Evolutionary conservation across 2,329 filamentous ascomycete species (phyloP).

Genomic region (Epichloe baconii): DNA sequence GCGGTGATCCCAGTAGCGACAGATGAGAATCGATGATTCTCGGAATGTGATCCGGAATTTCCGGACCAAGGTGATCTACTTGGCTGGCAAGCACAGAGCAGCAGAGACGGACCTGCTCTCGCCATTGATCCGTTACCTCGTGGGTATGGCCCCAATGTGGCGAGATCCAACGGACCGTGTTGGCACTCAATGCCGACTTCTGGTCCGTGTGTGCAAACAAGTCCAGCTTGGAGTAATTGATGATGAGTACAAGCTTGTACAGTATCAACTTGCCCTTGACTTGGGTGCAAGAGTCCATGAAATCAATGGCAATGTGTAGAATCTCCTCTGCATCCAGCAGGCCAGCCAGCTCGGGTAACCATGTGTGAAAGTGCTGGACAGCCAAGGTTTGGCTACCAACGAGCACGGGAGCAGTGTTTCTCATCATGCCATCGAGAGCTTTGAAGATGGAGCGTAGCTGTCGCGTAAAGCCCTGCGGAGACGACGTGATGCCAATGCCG

Average conservation of each 20-base stretch:
- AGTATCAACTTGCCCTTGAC: conserved; percentile 86
- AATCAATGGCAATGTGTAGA: conserved; percentile 79
- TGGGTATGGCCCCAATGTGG: conserved; percentile 80
- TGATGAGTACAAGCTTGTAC: conserved; percentile 84
- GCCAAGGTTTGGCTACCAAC: conserved; percentile 91
- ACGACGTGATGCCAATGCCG: conserved; percentile 69
- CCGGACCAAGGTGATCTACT: conserved; percentile 61
- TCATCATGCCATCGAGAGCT: conserved; percentile 79
- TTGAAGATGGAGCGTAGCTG: conserved; percentile 83
- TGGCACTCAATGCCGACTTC: conserved; percentile 58
- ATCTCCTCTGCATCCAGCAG: conserved; percentile 74
- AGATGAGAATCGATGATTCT: conserved; percentile 86
- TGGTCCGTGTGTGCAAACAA: conserved; percentile 73
- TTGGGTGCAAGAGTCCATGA: conserved; percentile 77
- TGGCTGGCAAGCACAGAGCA: conserved; percentile 87
- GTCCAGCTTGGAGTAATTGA: conserved; percentile 75
- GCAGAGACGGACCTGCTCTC: conserved; percentile 83
- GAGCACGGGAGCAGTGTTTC: conserved; percentile 68
- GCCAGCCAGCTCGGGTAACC: conserved; percentile 80
- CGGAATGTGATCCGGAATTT: conserved; percentile 79
- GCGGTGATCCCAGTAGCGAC: conserved; percentile 48
- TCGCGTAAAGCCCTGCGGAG: conserved; percentile 60
- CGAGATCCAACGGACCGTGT: conserved; percentile 79
- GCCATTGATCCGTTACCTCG: conserved; percentile 71
- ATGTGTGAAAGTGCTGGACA: conserved; percentile 92